Evolutionary conservation across 306 rosid species (phyloP), one percentile per base, ranked within the genome.

Genomic region (Cicer cuneatum): DNA sequence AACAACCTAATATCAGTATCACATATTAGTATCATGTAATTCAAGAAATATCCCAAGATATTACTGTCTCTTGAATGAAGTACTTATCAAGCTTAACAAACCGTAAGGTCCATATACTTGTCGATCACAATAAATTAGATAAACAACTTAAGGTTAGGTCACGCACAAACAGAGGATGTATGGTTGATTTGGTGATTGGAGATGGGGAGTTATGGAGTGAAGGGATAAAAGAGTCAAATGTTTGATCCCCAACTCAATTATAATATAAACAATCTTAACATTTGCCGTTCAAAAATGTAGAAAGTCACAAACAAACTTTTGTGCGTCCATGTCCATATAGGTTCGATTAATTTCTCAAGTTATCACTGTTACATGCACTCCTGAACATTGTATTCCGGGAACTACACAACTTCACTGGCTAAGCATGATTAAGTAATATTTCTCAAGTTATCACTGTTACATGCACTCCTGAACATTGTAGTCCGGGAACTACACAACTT

Each of bases 1-100:
- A 84, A 37, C 81, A 73, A 9, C 66, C 64, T 72, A 38, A 54
- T 33, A 61, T 80, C 46, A 74, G 37, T 15, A 19, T 39, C 41
- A 39, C 7, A 53, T 24, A 54, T 78, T 45, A 77, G 41, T 16
- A 47, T 19, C 21, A 43, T 19, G 45, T 62, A 14, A 79, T 43
- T 63, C 69, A 79, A 65, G 35, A 48, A 42, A 33, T 15, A 54
- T 19, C 4, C 70, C 53, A 64, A 33, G 38, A 7, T 33, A 58
- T 12, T 49, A 47, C 43, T 15, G 45, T 71, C 11, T 16, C 60
- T 33, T 11, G 6, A 29, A 33, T 72, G 13, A 40, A 49, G 62
- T 41, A 43, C 65, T 43, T 12, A 18, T 12, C 69, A 67, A 66
- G 61, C 21, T 57, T 35, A 11, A 39, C 19, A 41, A 10, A 54